Conservation (phyloP, 208 protist species). For the Trypanosoma conorhini region DNA sequence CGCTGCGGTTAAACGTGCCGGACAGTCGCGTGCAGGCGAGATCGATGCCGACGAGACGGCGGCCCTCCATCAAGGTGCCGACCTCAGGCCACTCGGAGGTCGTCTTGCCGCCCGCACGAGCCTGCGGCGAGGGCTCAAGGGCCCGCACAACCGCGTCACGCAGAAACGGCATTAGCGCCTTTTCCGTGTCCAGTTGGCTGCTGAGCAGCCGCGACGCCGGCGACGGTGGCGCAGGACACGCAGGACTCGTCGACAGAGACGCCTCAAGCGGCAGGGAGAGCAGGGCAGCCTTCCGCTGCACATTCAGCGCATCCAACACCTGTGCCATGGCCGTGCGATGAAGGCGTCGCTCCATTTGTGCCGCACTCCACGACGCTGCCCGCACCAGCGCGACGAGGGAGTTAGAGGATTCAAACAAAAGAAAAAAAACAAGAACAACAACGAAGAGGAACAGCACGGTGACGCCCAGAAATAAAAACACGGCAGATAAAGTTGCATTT, state of each 20-base stretch:
- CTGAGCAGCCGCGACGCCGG: constrained; percentile 17
- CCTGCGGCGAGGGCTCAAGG: constrained; percentile 25
- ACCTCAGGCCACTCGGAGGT: constrained; percentile 32
- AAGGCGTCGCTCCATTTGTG: constrained; percentile 36
- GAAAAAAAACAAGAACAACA: too few relatives aligned
- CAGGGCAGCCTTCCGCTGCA: constrained; percentile 29
- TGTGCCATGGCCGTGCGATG: constrained; percentile 33
- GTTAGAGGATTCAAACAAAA: background rate
- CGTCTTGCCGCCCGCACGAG: background rate
- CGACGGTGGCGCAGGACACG: background rate
- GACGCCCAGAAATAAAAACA: too few relatives aligned
- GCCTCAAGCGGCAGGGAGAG: constrained; percentile 35
- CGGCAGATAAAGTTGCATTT: too few relatives aligned
- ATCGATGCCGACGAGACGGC: constrained; percentile 53
- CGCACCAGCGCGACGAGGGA: background rate
- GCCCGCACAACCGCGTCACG: constrained; percentile 39
- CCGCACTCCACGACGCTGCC: background rate
- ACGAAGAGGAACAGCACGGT: too few relatives aligned
- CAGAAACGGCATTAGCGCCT: constrained; percentile 32
- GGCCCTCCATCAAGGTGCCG: constrained; percentile 65
- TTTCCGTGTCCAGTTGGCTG: constrained; percentile 22
- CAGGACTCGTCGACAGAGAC: background rate
- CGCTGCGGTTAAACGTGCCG: constrained; percentile 70
- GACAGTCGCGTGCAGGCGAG: constrained; percentile 52
- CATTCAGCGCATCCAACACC: constrained; percentile 54